These are phyloP conservation scores for Teratosphaeria destructans DNA, from an alignment of 2,329 filamentous ascomycete genomes.

Conservation along the genomic window DNA sequence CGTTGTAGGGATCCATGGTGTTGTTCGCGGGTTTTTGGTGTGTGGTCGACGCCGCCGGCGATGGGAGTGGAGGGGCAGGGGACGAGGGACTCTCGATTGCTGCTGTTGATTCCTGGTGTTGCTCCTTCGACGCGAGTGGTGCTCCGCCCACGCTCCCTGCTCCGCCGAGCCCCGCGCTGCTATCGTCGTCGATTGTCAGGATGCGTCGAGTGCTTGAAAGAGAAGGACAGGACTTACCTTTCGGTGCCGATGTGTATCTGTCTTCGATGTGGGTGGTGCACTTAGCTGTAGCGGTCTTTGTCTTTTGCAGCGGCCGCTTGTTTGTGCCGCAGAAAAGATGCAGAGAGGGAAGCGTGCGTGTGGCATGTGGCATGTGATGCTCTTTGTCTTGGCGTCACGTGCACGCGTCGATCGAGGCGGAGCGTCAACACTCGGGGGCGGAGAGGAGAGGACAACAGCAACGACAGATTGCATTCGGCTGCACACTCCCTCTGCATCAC, in stretches of 20 bases:
- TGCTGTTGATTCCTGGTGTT: neutral
- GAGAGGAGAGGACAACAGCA: neutral
- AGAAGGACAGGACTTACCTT: neutral
- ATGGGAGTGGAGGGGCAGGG: neutral
- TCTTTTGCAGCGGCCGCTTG: neutral
- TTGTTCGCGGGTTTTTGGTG: neutral
- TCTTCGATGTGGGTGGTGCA: neutral
- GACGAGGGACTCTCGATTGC: neutral
- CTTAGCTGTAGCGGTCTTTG: neutral
- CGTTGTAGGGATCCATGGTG: neutral
- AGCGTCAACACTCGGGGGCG: too few species aligned
- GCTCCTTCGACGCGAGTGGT: neutral
- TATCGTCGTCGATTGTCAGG: neutral
- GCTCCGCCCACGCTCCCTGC: neutral
- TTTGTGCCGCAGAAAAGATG: neutral
- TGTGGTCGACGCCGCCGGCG: neutral
- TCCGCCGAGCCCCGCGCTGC: neutral
- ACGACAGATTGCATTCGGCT: neutral
- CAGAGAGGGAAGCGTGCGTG: neutral
- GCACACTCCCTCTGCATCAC: neutral
- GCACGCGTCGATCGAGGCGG: neutral
- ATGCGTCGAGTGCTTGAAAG: neutral
- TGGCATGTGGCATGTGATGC: neutral
- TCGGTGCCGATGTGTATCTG: neutral
- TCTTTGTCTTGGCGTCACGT: neutral